phyloP scores from a whole-genome alignment of 2,329 filamentous ascomycete genomes.

The Aspergillaceae sp. region DNA sequence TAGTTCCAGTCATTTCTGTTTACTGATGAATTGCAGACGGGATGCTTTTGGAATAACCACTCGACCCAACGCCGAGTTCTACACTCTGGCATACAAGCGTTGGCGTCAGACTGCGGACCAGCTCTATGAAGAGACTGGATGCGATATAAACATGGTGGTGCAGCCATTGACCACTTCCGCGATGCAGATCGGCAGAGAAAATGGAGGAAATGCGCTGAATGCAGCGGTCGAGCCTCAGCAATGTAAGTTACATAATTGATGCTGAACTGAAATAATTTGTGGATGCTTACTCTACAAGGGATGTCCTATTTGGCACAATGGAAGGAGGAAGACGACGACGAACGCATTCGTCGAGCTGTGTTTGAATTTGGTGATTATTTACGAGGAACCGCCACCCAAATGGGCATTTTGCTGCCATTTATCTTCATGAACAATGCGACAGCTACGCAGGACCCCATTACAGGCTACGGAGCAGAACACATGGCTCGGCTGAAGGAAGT shows the following conservation, averaged over 20 bases:
- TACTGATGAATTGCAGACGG: neutral
- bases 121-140: neutral
- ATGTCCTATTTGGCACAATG: neutral
- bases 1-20: neutral
- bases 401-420: constrained; percentile 4
- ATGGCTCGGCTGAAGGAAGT: constrained; percentile 12
- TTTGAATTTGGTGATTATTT: neutral
- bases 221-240: neutral
- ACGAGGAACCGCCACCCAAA: neutral
- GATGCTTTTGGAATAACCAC: neutral
- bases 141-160: neutral
- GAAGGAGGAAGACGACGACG: neutral
- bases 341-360: neutral
- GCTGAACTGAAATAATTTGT: neutral
- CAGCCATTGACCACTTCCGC: neutral
- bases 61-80: neutral
- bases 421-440: constrained; percentile 19
- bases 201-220: neutral
- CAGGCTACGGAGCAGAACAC: constrained; percentile 15
- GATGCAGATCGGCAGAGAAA: neutral
- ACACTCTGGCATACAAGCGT: neutral
- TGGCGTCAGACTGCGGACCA: neutral
- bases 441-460: constrained; percentile 17
- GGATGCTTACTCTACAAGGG: neutral
- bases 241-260: neutral